Evolutionary conservation across 306 rosid species (phyloP).

Genomic region (Vigna radiata): DNA sequence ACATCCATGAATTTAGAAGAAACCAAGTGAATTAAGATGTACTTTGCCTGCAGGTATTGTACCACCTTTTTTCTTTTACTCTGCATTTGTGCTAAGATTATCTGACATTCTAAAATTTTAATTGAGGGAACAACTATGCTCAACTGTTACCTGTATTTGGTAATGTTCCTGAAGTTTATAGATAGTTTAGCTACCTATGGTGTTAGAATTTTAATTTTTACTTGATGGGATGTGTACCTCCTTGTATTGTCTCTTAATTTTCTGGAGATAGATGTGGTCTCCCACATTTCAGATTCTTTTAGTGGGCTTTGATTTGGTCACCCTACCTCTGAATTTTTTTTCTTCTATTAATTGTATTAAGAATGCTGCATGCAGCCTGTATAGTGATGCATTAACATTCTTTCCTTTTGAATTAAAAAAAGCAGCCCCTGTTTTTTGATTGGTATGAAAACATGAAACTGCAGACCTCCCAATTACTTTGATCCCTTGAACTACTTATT

Average conservation of each 20-base stretch:
- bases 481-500: background rate
- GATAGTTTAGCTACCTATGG: too few relatives aligned
- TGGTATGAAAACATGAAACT: background rate
- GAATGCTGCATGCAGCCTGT: too few relatives aligned
- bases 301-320: too few relatives aligned
- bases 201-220: too few relatives aligned
- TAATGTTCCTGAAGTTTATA: background rate
- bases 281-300: too few relatives aligned
- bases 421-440: background rate
- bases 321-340: too few relatives aligned
- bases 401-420: too few relatives aligned
- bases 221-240: too few relatives aligned
- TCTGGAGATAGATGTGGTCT: too few relatives aligned
- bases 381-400: too few relatives aligned
- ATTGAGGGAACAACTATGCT: background rate
- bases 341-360: too few relatives aligned
- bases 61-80: background rate
- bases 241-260: too few relatives aligned
- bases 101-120: background rate
- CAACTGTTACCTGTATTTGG: background rate
- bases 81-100: background rate
- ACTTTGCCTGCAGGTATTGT: background rate
- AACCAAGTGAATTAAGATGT: background rate
- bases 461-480: background rate
- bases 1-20: conserved; percentile 27